Evolutionary conservation across 768 basidiomycete species (phyloP), one percentile per base, ranked within the genome.

Genomic region (Filobasidium floriforme): DNA sequence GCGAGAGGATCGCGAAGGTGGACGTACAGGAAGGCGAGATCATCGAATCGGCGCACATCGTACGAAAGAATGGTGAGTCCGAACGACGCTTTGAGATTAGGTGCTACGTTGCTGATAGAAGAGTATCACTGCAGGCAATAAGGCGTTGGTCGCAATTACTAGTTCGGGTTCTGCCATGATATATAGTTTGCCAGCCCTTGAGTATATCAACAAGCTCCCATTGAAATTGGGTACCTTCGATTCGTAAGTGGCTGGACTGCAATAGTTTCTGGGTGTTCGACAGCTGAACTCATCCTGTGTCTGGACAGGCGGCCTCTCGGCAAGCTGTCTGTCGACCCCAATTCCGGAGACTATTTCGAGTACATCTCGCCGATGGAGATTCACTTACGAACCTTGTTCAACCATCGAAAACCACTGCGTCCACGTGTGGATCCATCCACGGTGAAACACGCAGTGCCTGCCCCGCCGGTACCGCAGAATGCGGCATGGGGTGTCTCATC

Each of bases 21-120:
- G 88, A 90, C 22, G 86, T 88, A 85, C 80, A 75, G 15, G 87
- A 86, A 10, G 75, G 76, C 7, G 83, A 86, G 12, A 79, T 82
- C 29, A 76, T 79, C 46, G 82, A 81, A 7, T 82, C 86, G 57
- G 80, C 88, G 18, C 72, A 71, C 59, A 72, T 77, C 32, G 80
- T 90, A 3, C 84, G 85, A 62, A 84, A 83, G 70, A 81, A 85
- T 70, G 85, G 89, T 88, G 72, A 66, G 84, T 41, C 15, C 1
- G 22, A 22, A 51, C 3, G 46, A 49, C 7, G n/a, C 51, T 32
- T 26, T 24, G 26, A 24, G 26, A 52, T 22, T 49, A 3, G 32
- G 32, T 37, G 11, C 19, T 62, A 26, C 46, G 7, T 11, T 26
- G 55, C 19, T 15, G 44, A n/a, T 41, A 6, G 28, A 1, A 6